A percentile compares a stretch with the other conserved stretches of the same genome.
Evolutionary conservation across 345 rosid genomes (phyloP).

Genomic region (Eucalyptus pauciflora): DNA sequence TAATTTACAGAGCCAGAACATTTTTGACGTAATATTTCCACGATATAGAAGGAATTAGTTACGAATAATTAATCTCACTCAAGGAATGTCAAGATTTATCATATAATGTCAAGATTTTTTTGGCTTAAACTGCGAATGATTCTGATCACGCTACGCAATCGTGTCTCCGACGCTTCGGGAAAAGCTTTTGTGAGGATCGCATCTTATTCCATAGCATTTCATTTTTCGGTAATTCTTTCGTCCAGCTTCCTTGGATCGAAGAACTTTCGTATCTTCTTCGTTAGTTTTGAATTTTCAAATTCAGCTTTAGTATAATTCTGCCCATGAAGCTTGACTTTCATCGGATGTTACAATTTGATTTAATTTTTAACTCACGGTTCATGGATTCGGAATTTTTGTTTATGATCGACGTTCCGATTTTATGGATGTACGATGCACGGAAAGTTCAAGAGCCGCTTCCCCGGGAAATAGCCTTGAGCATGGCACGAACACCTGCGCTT

Average conservation of each 20-base stretch:
- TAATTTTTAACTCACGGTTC: not conserved
- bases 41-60: not conserved
- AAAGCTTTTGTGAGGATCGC: not conserved
- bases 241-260: not conserved
- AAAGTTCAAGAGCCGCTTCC: not conserved
- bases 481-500: not conserved
- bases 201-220: not conserved
- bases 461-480: not conserved
- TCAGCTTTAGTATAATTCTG: not conserved
- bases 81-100: not conserved
- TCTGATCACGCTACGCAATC: not conserved
- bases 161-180: not conserved
- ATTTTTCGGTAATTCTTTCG: not conserved
- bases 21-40: not conserved
- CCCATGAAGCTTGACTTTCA: not conserved
- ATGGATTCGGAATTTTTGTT: not conserved
- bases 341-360: not conserved
- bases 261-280: not conserved
- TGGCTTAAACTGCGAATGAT: not conserved
- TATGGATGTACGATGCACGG: not conserved
- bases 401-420: accelerated
- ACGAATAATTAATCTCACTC: not conserved
- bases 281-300: not conserved
- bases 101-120: not conserved
- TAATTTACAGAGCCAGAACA: not conserved